Percentiles rank a stretch among this genome's conserved stretches.
Conservation (phyloP, 306 rosid genomes). For the Sindora glabra region DNA sequence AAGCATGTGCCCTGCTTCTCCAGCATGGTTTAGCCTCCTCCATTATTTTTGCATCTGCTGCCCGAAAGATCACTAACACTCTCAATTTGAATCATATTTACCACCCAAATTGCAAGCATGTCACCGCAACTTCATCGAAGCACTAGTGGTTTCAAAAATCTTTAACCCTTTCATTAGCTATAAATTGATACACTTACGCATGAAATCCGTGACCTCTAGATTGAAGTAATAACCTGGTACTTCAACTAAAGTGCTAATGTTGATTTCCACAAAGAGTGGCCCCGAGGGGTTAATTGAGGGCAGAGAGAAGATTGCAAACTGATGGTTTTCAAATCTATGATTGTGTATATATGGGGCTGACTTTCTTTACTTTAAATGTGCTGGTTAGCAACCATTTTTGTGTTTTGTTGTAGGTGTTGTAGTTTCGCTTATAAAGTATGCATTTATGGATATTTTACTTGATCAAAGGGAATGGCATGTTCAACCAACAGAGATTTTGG, state of each 20-base stretch:
- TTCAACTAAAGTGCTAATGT: too few relatives aligned
- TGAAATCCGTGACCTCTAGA: too few relatives aligned
- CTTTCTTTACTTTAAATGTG: background rate
- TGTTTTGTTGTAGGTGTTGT: slow-evolving; percentile 38
- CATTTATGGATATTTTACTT: too few relatives aligned
- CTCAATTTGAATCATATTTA: too few relatives aligned
- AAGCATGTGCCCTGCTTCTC: slow-evolving; percentile 95
- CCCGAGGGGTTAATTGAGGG: background rate
- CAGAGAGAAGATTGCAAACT: background rate
- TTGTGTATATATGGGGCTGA: background rate
- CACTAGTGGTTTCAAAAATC: too few relatives aligned
- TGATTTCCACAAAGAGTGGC: background rate
- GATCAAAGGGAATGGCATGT: slow-evolving; percentile 8
- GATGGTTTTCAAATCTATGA: background rate
- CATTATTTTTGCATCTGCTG: background rate
- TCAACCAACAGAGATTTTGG: slow-evolving; percentile 24
- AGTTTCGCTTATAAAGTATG: slow-evolving; percentile 12
- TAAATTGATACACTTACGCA: too few relatives aligned
- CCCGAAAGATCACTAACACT: background rate
- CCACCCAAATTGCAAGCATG: too few relatives aligned
- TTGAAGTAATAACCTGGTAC: too few relatives aligned
- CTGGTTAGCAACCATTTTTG: slow-evolving; percentile 24
- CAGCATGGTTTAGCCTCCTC: slow-evolving; percentile 48
- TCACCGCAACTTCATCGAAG: too few relatives aligned
- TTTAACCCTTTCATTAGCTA: background rate